A percentile compares a stretch with the other conserved stretches of the same genome.
Conservation (phyloP, 768 basidiomycete genomes). For the Sarcodon sp. region DNA sequence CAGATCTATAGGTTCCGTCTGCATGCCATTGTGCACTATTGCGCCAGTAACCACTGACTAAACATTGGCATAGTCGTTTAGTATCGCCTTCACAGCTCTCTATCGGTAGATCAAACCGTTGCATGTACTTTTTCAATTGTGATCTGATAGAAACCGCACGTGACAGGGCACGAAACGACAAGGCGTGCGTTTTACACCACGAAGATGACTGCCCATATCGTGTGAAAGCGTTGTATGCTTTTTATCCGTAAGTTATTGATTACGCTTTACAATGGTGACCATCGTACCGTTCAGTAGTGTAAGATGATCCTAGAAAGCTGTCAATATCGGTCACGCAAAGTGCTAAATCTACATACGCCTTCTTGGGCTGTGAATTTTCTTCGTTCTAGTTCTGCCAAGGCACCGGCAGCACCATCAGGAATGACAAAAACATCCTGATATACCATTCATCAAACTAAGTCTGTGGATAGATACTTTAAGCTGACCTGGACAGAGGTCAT, state of each 20-base stretch:
- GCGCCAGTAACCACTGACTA: slow-evolving; percentile 88
- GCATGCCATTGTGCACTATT: slow-evolving; percentile 86
- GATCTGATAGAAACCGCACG: slow-evolving; percentile 88
- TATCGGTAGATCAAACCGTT: slow-evolving; percentile 70
- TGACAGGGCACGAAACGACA: slow-evolving; percentile 91
- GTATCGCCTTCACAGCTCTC: slow-evolving; percentile 88
- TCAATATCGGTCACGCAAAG: background rate
- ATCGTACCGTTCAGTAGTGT: slow-evolving; percentile 79
- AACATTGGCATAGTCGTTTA: slow-evolving; percentile 69
- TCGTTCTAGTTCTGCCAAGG: slow-evolving; percentile 82
- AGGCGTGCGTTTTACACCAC: slow-evolving; percentile 88
- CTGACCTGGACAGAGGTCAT: slow-evolving; percentile 86
- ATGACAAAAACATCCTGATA: slow-evolving; percentile 80
- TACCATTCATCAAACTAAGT: background rate
- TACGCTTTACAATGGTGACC: background rate
- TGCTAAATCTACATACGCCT: slow-evolving; percentile 46
- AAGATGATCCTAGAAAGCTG: slow-evolving; percentile 66
- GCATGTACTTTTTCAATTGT: slow-evolving; percentile 94
- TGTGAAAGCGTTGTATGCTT: slow-evolving; percentile 90
- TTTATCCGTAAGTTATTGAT: background rate
- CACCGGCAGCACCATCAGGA: slow-evolving; percentile 74
- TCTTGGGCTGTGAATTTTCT: slow-evolving; percentile 97
- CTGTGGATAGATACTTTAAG: background rate
- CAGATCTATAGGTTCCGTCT: slow-evolving; percentile 88
- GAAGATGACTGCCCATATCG: slow-evolving; percentile 72